Evolutionary conservation across 352 stramenopile genomes (phyloP).

Genomic region (Globisporangium solare): DNA sequence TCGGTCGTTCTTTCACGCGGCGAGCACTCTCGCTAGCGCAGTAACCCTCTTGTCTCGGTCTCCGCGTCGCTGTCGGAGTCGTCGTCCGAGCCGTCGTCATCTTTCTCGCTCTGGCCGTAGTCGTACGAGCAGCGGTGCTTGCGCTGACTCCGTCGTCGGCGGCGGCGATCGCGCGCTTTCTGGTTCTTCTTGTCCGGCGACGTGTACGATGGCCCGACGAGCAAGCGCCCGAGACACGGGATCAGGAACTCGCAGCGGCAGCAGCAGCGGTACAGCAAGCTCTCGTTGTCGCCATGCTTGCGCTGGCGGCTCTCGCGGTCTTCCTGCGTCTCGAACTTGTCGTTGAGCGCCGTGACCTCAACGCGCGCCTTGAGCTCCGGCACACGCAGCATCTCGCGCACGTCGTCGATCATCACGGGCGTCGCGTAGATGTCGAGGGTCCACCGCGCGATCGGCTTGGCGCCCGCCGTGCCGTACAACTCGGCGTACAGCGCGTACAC

Average conservation of each 20-base stretch:
- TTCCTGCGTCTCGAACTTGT: conserved; percentile 38
- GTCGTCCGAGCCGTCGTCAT: conserved; percentile 8
- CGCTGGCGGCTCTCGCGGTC: conserved; percentile 5
- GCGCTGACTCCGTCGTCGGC: conserved; percentile 12
- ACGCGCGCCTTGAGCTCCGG: conserved; percentile 59
- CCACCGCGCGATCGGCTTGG: conserved; percentile 68
- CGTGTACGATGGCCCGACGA: conserved; percentile 70
- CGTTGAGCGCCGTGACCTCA: conserved; percentile 57
- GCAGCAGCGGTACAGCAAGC: conserved; percentile 57
- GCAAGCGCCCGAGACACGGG: conserved; percentile 55
- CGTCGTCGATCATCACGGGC: conserved; percentile 73
- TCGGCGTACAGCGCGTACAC: conserved; percentile 76
- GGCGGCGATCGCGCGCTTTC: conserved; percentile 6
- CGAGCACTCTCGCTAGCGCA: conserved; percentile 14
- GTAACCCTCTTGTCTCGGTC: conserved; percentile 40
- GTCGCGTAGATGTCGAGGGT: conserved; percentile 77
- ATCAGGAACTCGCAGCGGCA: conserved; percentile 77
- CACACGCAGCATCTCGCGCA: conserved; percentile 64
- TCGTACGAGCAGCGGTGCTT: conserved; percentile 34
- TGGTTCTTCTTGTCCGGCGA: conserved; percentile 20
- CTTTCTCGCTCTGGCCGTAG: conserved; percentile 23
- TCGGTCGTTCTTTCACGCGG: conserved; percentile 13
- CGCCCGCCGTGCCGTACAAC: conserved; percentile 60
- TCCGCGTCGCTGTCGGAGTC: conserved; percentile 23
- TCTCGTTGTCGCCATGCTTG: conserved; percentile 25